Evolutionary conservation across 768 basidiomycete genomes (phyloP).

Genomic region (Boletus pseudo-olivaceus): DNA sequence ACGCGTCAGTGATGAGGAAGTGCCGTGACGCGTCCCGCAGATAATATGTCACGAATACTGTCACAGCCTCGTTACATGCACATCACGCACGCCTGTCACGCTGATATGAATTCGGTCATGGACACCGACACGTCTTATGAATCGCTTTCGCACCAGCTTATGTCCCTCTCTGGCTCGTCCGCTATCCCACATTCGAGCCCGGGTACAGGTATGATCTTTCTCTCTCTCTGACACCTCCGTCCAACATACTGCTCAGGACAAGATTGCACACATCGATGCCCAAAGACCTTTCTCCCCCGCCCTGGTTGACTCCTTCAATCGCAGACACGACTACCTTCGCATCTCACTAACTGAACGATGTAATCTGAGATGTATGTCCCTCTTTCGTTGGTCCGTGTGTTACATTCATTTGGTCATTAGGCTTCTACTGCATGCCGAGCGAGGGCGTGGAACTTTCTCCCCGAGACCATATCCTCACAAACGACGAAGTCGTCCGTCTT

Average conservation of each 20-base stretch:
- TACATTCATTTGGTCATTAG: slow-evolving; percentile 35
- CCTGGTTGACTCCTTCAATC: slow-evolving; percentile 62
- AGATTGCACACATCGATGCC: slow-evolving; percentile 53
- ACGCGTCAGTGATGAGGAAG: slow-evolving; percentile 19
- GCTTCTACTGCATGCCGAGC: slow-evolving; percentile 90
- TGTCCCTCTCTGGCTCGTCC: slow-evolving; percentile 6
- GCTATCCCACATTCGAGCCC: slow-evolving; percentile 13
- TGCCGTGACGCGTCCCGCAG: slow-evolving; percentile 20
- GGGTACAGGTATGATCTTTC: slow-evolving; percentile 18
- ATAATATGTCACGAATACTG: slow-evolving; percentile 4
- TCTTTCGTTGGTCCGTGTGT: not conserved
- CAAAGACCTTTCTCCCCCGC: slow-evolving; percentile 45
- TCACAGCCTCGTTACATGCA: slow-evolving; percentile 8
- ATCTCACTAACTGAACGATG: slow-evolving; percentile 85
- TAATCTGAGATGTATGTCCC: slow-evolving; percentile 71
- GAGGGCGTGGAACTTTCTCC: slow-evolving; percentile 78
- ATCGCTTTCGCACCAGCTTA: slow-evolving; percentile 2
- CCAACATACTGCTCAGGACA: slow-evolving; percentile 38
- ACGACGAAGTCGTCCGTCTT: slow-evolving; percentile 71
- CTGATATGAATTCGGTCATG: not conserved
- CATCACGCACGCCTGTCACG: not conserved
- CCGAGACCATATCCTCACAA: slow-evolving; percentile 60
- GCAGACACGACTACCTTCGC: slow-evolving; percentile 82
- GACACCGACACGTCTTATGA: slow-evolving; percentile 1
- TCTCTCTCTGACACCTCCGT: not conserved